These are phyloP conservation scores for Gymnopus androsaceus DNA, from an alignment of 1,284 basidiomycete species.

Conservation along the genomic window DNA sequence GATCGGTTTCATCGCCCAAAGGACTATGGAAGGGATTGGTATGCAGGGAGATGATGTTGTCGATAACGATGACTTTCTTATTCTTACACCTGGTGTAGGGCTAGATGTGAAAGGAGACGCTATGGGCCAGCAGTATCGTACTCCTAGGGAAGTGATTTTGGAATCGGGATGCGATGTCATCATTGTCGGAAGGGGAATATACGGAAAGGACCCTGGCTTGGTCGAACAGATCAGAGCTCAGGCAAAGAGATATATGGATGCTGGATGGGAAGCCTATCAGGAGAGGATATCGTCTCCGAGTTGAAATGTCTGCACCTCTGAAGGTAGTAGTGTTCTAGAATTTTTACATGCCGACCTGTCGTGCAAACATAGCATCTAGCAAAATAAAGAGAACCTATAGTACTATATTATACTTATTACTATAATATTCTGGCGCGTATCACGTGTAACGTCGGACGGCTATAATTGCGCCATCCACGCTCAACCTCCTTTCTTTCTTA, in stretches of 20 bases:
- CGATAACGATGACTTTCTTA: conserved; percentile 76
- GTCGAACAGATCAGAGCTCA: conserved; percentile 63
- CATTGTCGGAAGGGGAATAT: conserved; percentile 96
- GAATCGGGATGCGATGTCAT: conserved; percentile 95
- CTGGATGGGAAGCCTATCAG: conserved; percentile 92
- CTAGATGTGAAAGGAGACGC: conserved; percentile 82
- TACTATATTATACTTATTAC: too few species aligned
- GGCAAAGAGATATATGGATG: conserved; percentile 81
- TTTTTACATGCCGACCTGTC: too few species aligned
- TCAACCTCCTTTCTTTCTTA: neutral
- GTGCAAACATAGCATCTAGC: too few species aligned
- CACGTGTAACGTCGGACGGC: neutral
- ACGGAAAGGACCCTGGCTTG: conserved; percentile 65
- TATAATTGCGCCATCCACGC: too few species aligned
- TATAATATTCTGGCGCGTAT: neutral
- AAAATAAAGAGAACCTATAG: too few species aligned
- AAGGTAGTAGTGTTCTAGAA: too few species aligned
- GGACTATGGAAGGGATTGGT: conserved; percentile 73
- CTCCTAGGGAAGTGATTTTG: conserved; percentile 83
- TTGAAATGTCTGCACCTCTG: neutral
- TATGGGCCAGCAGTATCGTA: conserved; percentile 97
- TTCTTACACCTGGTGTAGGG: conserved; percentile 93
- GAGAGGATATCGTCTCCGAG: conserved; percentile 36
- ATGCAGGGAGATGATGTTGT: conserved; percentile 37
- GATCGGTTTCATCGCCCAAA: conserved; percentile 93